Conservation (phyloP, 1,284 basidiomycete genomes). For the Leccinum fallax region DNA sequence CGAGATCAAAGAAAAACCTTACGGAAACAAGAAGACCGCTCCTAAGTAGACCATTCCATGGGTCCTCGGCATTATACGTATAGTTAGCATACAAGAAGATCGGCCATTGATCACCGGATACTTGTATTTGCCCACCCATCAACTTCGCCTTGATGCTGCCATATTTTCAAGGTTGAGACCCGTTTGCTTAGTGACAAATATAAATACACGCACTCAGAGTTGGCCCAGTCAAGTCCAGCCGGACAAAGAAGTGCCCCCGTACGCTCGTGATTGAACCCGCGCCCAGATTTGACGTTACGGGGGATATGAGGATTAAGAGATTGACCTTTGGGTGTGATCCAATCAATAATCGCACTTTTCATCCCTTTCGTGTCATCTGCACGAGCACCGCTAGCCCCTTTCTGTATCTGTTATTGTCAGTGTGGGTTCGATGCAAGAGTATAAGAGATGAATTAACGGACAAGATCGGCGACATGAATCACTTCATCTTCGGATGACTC, state of each 20-base stretch:
- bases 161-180: too few species aligned
- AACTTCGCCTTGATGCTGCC: too few species aligned
- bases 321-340: not conserved
- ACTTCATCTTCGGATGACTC: not conserved
- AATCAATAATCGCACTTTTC: not conserved
- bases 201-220: not conserved
- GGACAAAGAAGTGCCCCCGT: not conserved
- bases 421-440: not conserved
- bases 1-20: not conserved
- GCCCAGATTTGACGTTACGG: not conserved
- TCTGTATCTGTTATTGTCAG: not conserved
- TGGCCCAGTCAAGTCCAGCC: not conserved
- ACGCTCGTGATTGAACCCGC: not conserved
- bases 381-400: not conserved
- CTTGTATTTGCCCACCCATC: too few species aligned
- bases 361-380: not conserved
- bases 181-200: too few species aligned
- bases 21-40: not conserved
- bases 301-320: not conserved
- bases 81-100: not conserved
- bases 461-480: not conserved
- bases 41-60: not conserved
- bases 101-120: not conserved
- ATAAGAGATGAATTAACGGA: not conserved
- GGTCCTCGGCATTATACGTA: not conserved